Base-by-base conservation (phyloP, 345 rosid genomes). In the Rhizophora apiculata region DNA sequence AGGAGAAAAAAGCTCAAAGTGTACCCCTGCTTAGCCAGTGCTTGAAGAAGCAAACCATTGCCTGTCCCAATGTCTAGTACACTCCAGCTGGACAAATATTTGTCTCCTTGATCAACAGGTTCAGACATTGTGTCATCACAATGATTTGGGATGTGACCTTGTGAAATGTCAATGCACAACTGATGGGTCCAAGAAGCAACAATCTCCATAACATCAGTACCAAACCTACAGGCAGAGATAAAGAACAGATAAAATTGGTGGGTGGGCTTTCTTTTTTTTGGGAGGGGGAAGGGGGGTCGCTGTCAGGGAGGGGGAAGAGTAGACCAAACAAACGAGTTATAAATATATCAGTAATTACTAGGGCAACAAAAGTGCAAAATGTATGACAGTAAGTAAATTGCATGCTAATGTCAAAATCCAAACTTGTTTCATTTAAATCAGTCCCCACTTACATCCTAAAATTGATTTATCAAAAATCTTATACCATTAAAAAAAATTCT, bases 51-150 rank as follows among this genome's bases (percentile, higher is more conserved):
- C 69, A 95, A 80, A 68, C 97, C 99, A 78, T 95, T 95, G 69
- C 97, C 97, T 22, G 97, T 95, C 76, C 99, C 99, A 76, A 95
- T 76, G 70, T 95, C 99, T 74, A 95, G 99, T 59, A 92, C 93
- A 82, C 84, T 89, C 99, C 99, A 92, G 73, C 67, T 48, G 77
- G 88, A 80, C 85, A 92, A 80, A 79, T 77, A 81, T 71, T 88
- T 85, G 56, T 81, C 84, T 71, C 32, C 82, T 62, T 82, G 85
- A 70, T 84, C 88, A 81, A 76, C 76, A 53, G 74, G 69, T 61
- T 85, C 86, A n/a, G 78, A 66, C 70, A 77, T 83, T 8, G 53
- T 21, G 58, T 72, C 83, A 77, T 78, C 83, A 72, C 43, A 72
- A 70, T 79, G 80, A 75, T 71, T 84, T 30, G 84, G 82, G 74